These are phyloP conservation scores for Calonectria crousiana DNA, from an alignment of 2,329 filamentous ascomycete species.

Conservation along the genomic window DNA sequence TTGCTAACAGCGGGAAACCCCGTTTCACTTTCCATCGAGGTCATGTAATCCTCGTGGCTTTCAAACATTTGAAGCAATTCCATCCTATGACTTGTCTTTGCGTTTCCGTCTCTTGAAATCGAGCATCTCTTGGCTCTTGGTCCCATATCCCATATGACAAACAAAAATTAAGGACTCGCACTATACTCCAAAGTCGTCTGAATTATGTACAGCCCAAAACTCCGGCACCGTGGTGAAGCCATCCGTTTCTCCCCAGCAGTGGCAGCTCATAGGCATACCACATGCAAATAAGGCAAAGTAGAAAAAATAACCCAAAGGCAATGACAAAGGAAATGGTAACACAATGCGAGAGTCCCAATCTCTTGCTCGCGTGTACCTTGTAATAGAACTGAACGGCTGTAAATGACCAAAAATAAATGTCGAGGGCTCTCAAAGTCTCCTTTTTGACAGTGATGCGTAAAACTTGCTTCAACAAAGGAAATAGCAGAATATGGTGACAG, in stretches of 20 bases:
- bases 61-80: conserved; percentile 23
- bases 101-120: conserved; percentile 21
- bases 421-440: not conserved
- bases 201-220: conserved; percentile 25
- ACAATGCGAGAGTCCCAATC: not conserved
- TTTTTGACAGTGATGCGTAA: not conserved
- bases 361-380: conserved; percentile 7
- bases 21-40: conserved; percentile 13
- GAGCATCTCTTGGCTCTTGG: not conserved
- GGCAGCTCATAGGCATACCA: not conserved
- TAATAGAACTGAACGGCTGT: not conserved
- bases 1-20: conserved; percentile 17
- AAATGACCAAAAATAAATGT: conserved; percentile 10
- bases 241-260: conserved; percentile 5
- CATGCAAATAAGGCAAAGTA: not conserved
- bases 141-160: conserved; percentile 6
- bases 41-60: conserved; percentile 4
- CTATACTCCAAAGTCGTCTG: conserved; percentile 15
- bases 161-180: conserved; percentile 16
- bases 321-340: not conserved
- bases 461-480: conserved; percentile 7
- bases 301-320: not conserved
- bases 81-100: not conserved
- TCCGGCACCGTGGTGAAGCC: conserved; percentile 24
- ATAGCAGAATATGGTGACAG: conserved; percentile 3